Evolutionary conservation across 1,139 yeast species (phyloP).

Genomic region (Geotrichum klebahnii): DNA sequence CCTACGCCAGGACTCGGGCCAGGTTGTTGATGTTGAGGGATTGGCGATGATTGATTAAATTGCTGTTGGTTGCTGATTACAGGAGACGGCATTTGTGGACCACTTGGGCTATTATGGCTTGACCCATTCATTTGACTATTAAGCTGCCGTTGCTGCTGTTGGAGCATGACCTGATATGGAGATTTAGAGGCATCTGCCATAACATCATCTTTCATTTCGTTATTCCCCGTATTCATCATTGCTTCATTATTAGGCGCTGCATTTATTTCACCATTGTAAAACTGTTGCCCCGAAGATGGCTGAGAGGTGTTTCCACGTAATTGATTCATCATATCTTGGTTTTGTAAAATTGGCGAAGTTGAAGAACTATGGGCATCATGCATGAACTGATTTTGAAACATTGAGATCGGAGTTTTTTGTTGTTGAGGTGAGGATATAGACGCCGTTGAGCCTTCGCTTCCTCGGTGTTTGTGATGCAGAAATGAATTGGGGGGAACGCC

Average conservation of each 20-base stretch:
- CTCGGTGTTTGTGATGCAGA: constrained; percentile 1
- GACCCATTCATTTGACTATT: constrained; percentile 2
- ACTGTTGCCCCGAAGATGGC: not conserved
- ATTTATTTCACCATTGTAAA: not conserved
- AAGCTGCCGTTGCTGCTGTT: constrained; percentile 10
- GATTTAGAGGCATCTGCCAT: not conserved
- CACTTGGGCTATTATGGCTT: not conserved
- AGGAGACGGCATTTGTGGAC: constrained; percentile 3
- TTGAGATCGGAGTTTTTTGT: constrained; percentile 8
- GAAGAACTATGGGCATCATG: constrained; percentile 2
- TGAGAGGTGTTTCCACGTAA: not conserved
- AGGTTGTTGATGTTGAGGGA: not conserved
- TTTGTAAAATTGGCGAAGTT: constrained; percentile 4
- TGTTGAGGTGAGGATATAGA: constrained; percentile 7
- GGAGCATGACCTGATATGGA: constrained; percentile 6
- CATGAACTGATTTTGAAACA: constrained; percentile 6
- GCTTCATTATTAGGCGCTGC: too few species aligned
- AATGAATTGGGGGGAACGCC: constrained; percentile 3
- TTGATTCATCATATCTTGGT: constrained; percentile 1
- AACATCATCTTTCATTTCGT: not conserved
- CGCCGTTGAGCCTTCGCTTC: constrained; percentile 2
- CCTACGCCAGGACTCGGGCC: not conserved
- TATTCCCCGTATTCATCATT: not conserved
- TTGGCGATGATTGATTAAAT: not conserved
- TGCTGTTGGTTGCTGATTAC: constrained; percentile 2